Percentiles rank a stretch among this genome's conserved stretches.
Conservation (phyloP, 208 protist species). For the Naegleria lovaniensis region DNA sequence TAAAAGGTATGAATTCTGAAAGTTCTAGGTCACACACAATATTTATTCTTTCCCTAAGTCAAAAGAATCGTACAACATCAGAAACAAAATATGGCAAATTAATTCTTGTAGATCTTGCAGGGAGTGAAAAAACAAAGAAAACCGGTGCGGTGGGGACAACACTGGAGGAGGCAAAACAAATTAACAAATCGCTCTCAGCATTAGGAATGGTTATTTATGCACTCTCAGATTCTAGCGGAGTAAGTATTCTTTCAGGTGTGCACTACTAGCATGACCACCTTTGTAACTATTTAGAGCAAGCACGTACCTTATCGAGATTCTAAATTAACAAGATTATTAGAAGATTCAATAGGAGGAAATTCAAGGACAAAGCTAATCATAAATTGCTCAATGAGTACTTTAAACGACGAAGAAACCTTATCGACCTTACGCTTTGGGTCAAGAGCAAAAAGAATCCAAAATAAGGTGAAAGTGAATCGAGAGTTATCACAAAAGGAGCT, state of each 20-base stretch:
- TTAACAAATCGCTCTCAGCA: constrained; percentile 88
- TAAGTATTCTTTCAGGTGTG: constrained; percentile 45
- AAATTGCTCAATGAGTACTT: not conserved
- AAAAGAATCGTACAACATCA: not conserved
- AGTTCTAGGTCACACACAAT: constrained; percentile 75
- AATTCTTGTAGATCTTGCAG: constrained; percentile 94
- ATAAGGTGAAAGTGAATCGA: constrained; percentile 66
- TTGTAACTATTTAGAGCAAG: not conserved
- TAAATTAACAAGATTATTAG: constrained; percentile 73
- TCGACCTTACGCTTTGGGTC: constrained; percentile 51
- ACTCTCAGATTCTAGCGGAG: constrained; percentile 44
- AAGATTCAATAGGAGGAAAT: constrained; percentile 6
- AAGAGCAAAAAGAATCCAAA: constrained; percentile 70
- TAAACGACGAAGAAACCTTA: not conserved
- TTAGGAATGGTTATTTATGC: constrained; percentile 52
- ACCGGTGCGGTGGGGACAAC: constrained; percentile 81
- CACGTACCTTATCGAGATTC: constrained; percentile 78
- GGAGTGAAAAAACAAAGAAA: constrained; percentile 82
- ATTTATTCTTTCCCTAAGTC: constrained; percentile 53
- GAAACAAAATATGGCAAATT: constrained; percentile 62
- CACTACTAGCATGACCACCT: constrained; percentile 52
- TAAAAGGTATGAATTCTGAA: constrained; percentile 61
- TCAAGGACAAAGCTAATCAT: not conserved
- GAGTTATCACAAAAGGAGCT: constrained; percentile 55
- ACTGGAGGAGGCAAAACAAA: constrained; percentile 86